Percentiles rank a stretch among this genome's conserved stretches.
Evolutionary conservation across 2,329 filamentous ascomycete species (phyloP).

Genomic region (Phyllosticta citribraziliensis): DNA sequence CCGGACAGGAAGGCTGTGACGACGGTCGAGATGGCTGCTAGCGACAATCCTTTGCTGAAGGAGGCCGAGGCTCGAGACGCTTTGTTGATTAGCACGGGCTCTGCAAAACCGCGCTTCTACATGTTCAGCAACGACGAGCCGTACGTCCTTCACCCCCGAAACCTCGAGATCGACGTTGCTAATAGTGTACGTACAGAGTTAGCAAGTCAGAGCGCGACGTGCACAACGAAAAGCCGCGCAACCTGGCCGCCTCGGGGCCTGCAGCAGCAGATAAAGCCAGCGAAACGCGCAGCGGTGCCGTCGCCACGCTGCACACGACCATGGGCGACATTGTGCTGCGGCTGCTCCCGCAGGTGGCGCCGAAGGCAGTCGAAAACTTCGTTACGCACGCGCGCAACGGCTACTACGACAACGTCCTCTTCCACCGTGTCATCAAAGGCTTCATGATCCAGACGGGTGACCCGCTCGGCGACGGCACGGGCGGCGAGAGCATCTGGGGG

Average conservation of each 20-base stretch:
- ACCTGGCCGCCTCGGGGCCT: conserved; percentile 24
- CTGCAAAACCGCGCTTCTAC: conserved; percentile 87
- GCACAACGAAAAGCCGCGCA: conserved; percentile 82
- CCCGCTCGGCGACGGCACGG: conserved; percentile 78
- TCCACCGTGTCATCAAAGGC: conserved; percentile 92
- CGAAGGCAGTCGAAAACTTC: conserved; percentile 95
- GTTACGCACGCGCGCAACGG: conserved; percentile 79
- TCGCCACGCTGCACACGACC: conserved; percentile 81
- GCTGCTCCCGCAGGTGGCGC: conserved; percentile 84
- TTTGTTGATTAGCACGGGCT: conserved; percentile 73
- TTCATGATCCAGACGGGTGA: conserved; percentile 95
- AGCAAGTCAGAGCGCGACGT: conserved; percentile 80
- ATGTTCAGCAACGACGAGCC: conserved; percentile 92
- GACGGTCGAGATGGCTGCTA: conserved; percentile 95
- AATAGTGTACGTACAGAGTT: conserved; percentile 30
- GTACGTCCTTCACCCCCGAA: conserved; percentile 12
- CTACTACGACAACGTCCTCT: conserved; percentile 97
- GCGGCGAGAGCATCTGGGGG: conserved; percentile 90
- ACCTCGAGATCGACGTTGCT: background rate
- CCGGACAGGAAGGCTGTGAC: conserved; percentile 89
- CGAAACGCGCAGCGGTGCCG: conserved; percentile 61
- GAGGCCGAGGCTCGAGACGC: conserved; percentile 88
- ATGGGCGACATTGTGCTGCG: conserved; percentile 91
- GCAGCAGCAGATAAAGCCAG: conserved; percentile 45
- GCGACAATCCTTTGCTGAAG: conserved; percentile 81